Evolutionary conservation across 805 yeast genomes (phyloP), one percentile per base, ranked within the genome.

Genomic region (Middelhovenomyces tepae): DNA sequence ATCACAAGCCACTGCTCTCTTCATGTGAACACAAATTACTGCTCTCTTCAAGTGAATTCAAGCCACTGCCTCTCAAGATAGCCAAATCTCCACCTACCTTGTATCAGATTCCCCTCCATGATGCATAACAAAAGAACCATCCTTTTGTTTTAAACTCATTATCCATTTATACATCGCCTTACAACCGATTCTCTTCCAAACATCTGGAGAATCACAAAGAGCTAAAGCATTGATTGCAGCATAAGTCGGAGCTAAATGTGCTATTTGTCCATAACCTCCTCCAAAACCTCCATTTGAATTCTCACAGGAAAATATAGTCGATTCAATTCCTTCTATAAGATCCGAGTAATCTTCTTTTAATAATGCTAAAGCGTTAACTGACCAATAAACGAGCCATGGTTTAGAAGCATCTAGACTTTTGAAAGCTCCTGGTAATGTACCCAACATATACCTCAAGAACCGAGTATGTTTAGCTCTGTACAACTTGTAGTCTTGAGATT

Each of bases 351-450:
- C 58, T n/a, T 40, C 56, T 1, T 67, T 67, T 18, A 78, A 41
- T 1, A 74, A 35, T 2, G 52, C 44, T 27, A 66, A 45, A 0
- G 77, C 64, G 50, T 84, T 85, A 28, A 71, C 51, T 5, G 78
- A 57, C 98, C 98, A 91, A 52, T 81, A 89, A 1, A 82, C 38
- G 48, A 89, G 59, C 97, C 97, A 91, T 0, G 94, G 76, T 39
- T 79, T 86, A n/a, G 91, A 81, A 0, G 96, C 91, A 55, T 89
- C 96, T 29, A 84, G 62, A 0, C 68, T 67, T 3, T 55, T 50
- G 52, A 69, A 78, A 6, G 54, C 59, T 2, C 57, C 42, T 0
- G 86, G 81, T 17, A 81, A 61, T 11, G 66, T 59, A 7, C 56
- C 50, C 7, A 51, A 44, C 16, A 74, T 56, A n/a, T 49, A 37